Base-by-base conservation (phyloP, 2,329 filamentous ascomycete genomes). In the Aspergillus tanneri region DNA sequence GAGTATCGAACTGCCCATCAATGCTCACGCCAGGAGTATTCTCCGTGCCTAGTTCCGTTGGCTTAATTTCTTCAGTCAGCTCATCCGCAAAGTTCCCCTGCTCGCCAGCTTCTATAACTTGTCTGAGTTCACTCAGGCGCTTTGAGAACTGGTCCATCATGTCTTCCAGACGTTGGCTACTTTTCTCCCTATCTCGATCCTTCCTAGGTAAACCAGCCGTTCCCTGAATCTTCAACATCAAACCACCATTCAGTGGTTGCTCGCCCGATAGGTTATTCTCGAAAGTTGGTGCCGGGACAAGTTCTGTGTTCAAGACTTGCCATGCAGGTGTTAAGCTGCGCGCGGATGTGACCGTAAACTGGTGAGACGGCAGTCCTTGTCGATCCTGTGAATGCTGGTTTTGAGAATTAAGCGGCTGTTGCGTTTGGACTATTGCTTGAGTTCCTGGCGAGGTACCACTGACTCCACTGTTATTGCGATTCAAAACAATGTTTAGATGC, bases 241-340 rank as follows among this genome's bases (percentile, higher is more conserved):
- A 47, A 6, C 66, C 60, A 27, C 63, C 69, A 22, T 65, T 77
- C 40, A 70, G 75, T 16, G 83, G 61, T n/a, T 11, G 77, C 70
- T 62, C 57, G 36, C 69, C 70, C 1, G 82, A 74, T 38, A 83
- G 81, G 21, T 70, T 73, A 35, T 75, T 76, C 35, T 81, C 80
- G 64, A 83, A 87, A 2, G 81, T 85, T 1, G 85, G 85, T 12
- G 85, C 85, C 8, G 75, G 73, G 6, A 73, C 71, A 8, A 87
- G 69, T 8, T 70, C 70, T 0, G 79, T 77, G 12, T 72, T 70
- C 25, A 82, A 71, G 11, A 86, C 76, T 59, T 86, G 83, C 85
- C 92, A 97, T 41, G 86, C 81, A 0, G 84, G 73, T 7, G 83
- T 87, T 10, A 96, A 72, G 53, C 86, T 90, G 34, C 86, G 83